Evolutionary conservation across 139 green algal genomes (phyloP).

Genomic region (Chlamydomonas schloesseri): DNA sequence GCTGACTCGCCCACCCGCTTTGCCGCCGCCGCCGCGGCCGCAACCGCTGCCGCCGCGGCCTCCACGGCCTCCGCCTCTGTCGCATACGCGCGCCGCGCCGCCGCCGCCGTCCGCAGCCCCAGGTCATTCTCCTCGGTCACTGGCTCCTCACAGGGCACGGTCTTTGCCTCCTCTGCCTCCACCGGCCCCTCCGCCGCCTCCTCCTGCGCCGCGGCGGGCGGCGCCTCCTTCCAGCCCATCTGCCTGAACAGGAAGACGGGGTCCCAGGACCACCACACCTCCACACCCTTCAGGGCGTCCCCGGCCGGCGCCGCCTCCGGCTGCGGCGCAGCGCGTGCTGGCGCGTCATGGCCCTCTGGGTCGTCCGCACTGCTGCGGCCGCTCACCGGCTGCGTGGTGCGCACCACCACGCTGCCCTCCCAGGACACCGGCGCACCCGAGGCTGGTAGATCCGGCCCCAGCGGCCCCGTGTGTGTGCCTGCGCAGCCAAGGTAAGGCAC

Average conservation of each 20-base stretch:
- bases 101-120: not conserved
- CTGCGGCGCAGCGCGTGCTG: not conserved
- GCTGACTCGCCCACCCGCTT: not conserved
- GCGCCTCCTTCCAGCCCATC: conserved; percentile 12
- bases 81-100: not conserved
- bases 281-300: not conserved
- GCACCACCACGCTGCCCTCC: conserved; percentile 33
- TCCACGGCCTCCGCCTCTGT: not conserved
- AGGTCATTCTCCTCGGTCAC: not conserved
- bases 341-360: not conserved
- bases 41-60: conserved; percentile 7
- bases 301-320: not conserved
- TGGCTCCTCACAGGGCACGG: not conserved
- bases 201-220: not conserved
- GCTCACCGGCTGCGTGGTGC: not conserved
- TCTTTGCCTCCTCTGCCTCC: not conserved
- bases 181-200: not conserved
- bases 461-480: conserved; percentile 19
- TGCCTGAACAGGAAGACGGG: conserved; percentile 31
- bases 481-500: not conserved
- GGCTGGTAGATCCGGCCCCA: not conserved
- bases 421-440: not conserved
- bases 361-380: not conserved
- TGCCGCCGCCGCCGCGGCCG: not conserved
- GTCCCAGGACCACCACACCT: conserved; percentile 40